Evolutionary conservation across 192 early-diverging fungal genomes (phyloP), one percentile per base, ranked within the genome.

Genomic region (Backusella luteola): DNA sequence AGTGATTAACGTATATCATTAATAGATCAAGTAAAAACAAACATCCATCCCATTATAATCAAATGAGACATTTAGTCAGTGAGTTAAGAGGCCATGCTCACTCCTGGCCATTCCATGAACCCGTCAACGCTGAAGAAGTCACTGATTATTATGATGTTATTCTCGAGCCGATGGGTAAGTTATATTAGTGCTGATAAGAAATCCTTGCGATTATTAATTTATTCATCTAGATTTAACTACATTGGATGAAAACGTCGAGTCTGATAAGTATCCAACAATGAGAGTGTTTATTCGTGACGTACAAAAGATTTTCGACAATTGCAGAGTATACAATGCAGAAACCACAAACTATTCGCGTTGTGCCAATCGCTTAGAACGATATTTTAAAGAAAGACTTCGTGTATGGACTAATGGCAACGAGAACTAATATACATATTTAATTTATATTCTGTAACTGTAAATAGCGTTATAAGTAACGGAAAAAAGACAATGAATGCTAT

Each of bases 81-180:
- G 94, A 95, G 73, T 87, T 97, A 77, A 81, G 90, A 74, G 90
- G 89, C 6, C 93, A 97, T 82, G 81, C 88, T 0, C 86, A 89
- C 29, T 88, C 96, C 8, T 99, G 97, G 97, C 96, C 98, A 7
- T 99, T 99, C 81, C 88, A 89, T 74, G 90, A 94, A 44, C 96
- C 97, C 11, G 98, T 99, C 11, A 91, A 95, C 52, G 81, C 87
- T 3, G 87, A 93, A 32, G 93, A 95, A 35, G 97, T 99, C 1
- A 89, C 94, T 2, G 96, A 98, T 80, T 99, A 99, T 79, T 97
- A 99, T 75, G 87, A 91, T 7, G 93, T 99, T 38, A 96, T 99
- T 81, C 97, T 92, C 69, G 91, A 98, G 67, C 98, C 98, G 8
- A 99, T 99, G 97, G 95, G 93, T 95, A 80, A 73, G 29, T 35